Evolutionary conservation across 306 rosid species (phyloP), one percentile per base, ranked within the genome.

Genomic region (Acacia melanoxylon): DNA sequence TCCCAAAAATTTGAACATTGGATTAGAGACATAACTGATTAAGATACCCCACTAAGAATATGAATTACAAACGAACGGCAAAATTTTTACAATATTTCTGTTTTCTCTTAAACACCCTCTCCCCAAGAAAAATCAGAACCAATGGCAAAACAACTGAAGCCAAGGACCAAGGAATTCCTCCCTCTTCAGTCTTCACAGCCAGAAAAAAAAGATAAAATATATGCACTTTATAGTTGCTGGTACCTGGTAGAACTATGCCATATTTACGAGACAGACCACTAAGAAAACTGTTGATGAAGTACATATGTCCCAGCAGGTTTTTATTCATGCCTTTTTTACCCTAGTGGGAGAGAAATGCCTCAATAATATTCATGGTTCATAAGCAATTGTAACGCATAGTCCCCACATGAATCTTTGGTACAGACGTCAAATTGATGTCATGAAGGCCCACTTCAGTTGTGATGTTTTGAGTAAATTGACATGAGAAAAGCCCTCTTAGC

Each of bases 401-500:
- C 27, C 68, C 74, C 65, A 29, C 65, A 65, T 62, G 44, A 58
- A 46, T 25, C 24, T n/a, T 74, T 75, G 14, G 65, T 79, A 63
- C 41, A 33, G 40, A 49, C 58, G 75, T 74, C 68, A 15, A 14
- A 52, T 52, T 6, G 59, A 19, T 59, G 66, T 74, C 82, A 56
- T 24, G 20, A 49, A 41, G 8, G 27, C 24, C 65, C 74, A 78
- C 74, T 71, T 29, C 58, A 42, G 76, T n/a, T 62, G 69, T 56
- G 56, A 46, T 49, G 68, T 56, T 63, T 35, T 72, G 25, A 44
- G 77, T 59, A 78, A 46, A 56, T 63, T 25, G 82, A 74, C 81
- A 83, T 16, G 33, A 80, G 70, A 83, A 46, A n/a, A 49, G 75
- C 56, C 82, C 54, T 44, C 81, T 52, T 4, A 63, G 51, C 72